A percentile compares a stretch with the other conserved stretches of the same genome.
Evolutionary conservation across 2,329 filamentous ascomycete genomes (phyloP).

Genomic region (Claviceps arundinis): DNA sequence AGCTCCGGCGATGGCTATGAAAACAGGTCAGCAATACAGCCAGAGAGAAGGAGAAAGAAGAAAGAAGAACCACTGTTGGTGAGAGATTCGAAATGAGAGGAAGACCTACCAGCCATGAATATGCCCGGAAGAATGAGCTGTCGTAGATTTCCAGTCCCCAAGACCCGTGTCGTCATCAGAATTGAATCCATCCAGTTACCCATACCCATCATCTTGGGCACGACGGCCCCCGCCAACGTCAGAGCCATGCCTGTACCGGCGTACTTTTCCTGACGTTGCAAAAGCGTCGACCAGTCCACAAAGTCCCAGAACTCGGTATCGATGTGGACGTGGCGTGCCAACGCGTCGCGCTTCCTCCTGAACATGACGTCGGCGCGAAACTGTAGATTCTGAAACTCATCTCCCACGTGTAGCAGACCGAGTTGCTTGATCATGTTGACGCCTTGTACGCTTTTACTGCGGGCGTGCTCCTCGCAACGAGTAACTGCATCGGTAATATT

Average conservation of each 20-base stretch:
- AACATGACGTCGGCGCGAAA: conserved; percentile 96
- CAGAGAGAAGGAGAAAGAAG: neutral
- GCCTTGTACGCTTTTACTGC: conserved; percentile 60
- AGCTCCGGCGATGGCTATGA: conserved; percentile 54
- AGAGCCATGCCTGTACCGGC: conserved; percentile 90
- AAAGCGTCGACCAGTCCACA: conserved; percentile 69
- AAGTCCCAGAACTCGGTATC: conserved; percentile 87
- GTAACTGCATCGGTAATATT: conserved; percentile 70
- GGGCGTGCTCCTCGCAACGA: conserved; percentile 75
- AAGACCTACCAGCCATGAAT: conserved; percentile 60
- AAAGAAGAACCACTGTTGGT: neutral
- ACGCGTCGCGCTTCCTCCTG: conserved; percentile 62
- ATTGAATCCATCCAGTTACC: conserved; percentile 83
- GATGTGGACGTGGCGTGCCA: conserved; percentile 76
- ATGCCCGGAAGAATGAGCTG: conserved; percentile 71
- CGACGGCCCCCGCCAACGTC: conserved; percentile 77
- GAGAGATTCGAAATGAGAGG: neutral
- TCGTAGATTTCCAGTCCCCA: conserved; percentile 71
- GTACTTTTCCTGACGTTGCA: conserved; percentile 88
- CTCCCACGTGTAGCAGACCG: conserved; percentile 75
- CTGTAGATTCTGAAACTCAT: conserved; percentile 71
- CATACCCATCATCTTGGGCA: conserved; percentile 68
- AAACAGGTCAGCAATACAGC: neutral
- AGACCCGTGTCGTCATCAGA: conserved; percentile 63
- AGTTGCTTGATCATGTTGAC: conserved; percentile 82